Conservation (phyloP, 2,329 filamentous ascomycete species). For the Nothophoma quercina region DNA sequence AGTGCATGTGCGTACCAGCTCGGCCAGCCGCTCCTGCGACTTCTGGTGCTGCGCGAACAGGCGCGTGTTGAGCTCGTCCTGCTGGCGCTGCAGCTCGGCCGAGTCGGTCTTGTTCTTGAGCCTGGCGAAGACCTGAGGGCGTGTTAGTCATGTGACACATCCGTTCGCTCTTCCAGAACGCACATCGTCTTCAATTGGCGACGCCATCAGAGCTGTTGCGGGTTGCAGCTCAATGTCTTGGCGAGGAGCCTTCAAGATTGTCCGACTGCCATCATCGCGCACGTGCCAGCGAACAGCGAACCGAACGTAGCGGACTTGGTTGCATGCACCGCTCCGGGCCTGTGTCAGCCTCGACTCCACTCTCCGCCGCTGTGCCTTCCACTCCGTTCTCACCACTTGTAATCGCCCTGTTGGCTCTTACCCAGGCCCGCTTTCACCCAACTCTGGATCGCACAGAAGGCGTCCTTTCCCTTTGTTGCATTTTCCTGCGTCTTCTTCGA, state of each 20-base stretch:
- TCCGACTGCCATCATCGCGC: conserved; percentile 9
- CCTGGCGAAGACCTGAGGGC: conserved; percentile 64
- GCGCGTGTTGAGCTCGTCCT: conserved; percentile 67
- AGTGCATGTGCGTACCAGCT: conserved; percentile 62
- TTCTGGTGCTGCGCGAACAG: conserved; percentile 66
- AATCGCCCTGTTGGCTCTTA: background rate
- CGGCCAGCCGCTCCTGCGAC: conserved; percentile 68
- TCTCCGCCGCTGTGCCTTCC: background rate
- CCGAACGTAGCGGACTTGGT: background rate
- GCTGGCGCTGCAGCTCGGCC: conserved; percentile 65
- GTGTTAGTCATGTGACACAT: background rate
- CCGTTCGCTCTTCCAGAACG: conserved; percentile 12
- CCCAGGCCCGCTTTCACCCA: background rate
- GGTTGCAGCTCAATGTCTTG: conserved; percentile 32
- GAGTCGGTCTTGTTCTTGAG: conserved; percentile 66
- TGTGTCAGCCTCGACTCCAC: background rate
- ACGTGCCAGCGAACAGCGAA: conserved; percentile 2
- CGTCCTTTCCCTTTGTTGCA: background rate
- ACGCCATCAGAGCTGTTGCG: conserved; percentile 51
- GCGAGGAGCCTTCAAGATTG: conserved; percentile 18
- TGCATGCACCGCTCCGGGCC: background rate
- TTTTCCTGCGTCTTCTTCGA: background rate
- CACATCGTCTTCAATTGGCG: conserved; percentile 57
- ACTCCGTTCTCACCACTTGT: background rate
- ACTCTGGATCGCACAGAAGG: background rate